Evolutionary conservation across 176 grass and related monocot genomes (phyloP).

Genomic region (Oryza coarctata): DNA sequence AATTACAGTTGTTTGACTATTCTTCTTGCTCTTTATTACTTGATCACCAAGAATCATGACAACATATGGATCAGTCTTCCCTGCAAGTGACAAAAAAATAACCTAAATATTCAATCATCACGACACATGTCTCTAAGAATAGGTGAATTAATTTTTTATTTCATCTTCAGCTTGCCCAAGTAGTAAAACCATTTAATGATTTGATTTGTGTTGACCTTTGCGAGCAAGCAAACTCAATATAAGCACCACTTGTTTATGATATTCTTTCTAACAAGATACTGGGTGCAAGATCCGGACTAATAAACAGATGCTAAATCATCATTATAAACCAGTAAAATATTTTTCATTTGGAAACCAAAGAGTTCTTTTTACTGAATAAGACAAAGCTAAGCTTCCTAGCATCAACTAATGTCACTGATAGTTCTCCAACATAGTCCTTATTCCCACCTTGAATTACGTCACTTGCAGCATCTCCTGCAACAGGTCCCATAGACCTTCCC

Average conservation of each 20-base stretch:
- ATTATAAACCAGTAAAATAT: background rate
- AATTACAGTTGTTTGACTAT: conserved; percentile 95
- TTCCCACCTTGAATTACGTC: conserved; percentile 80
- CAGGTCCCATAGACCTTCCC: conserved; percentile 78
- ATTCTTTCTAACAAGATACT: background rate
- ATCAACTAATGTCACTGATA: conserved; percentile 95
- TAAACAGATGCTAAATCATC: conserved; percentile 9
- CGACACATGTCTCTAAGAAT: background rate
- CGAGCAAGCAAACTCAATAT: background rate
- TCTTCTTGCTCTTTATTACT: conserved; percentile 95
- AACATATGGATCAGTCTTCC: conserved; percentile 97
- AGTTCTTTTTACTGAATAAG: conserved; percentile 62
- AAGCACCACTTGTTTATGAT: background rate
- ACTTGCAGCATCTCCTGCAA: conserved; percentile 50
- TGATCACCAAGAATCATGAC: conserved; percentile 83
- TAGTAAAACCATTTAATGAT: background rate
- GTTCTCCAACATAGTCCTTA: conserved; percentile 86
- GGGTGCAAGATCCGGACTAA: background rate
- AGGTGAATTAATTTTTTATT: background rate
- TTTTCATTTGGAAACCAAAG: conserved; percentile 23
- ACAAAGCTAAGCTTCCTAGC: conserved; percentile 87
- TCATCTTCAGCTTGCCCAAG: background rate
- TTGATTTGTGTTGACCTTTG: background rate
- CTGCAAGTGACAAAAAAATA: conserved; percentile 41
- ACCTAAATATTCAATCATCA: background rate